Evolutionary conservation across 2,329 filamentous ascomycete species (phyloP), one percentile per base, ranked within the genome.

Genomic region (Aspergillus sp.): DNA sequence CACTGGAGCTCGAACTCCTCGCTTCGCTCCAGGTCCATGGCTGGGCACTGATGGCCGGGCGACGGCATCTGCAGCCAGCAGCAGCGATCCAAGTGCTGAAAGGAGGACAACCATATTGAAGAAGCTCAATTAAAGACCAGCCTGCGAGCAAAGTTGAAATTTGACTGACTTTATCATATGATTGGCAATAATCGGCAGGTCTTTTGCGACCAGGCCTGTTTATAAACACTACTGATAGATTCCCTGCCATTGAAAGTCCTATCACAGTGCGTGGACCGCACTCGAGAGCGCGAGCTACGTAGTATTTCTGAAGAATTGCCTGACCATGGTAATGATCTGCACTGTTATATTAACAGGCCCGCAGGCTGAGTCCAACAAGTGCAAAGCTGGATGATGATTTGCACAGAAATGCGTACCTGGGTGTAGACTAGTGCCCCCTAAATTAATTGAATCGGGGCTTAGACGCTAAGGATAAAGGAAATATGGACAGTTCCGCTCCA

Each of bases 51-150:
- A n/a, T 48, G 53, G 46, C 5, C 23, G 35, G 27, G 39, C 53
- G 25, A 55, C 35, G 19, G 35, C 45, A 44, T 43, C 53, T 12
- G 53, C 37, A 7, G 46, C 53, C 2, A 50, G 39, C 7, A 55
- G 53, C 23, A 55, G 37, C 25, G 39, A 37, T 3, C 46, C 39
- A 35, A 55, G 25, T 3, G 45, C 37, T 21, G 46, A 48, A 44
- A 49, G 37, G 25, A 50, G 37, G 25, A 50, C 35, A 37, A 55
- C 46, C 53, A 55, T 55, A 17, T 44, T 44, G 21, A 12, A 43
- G 14, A 27, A 17, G 7, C 35, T 43, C 7, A 15, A 25, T 14
- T 37, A 37, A n/a, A 37, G 35, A 7, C 35, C 5, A 37, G 35
- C 15, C 15, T 37, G 15, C 5, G 15, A n/a, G 7, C 35, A 37